These are phyloP conservation scores for Groenewaldozyma salmanticensis DNA, from an alignment of 805 yeast genomes.

Conservation along the genomic window DNA sequence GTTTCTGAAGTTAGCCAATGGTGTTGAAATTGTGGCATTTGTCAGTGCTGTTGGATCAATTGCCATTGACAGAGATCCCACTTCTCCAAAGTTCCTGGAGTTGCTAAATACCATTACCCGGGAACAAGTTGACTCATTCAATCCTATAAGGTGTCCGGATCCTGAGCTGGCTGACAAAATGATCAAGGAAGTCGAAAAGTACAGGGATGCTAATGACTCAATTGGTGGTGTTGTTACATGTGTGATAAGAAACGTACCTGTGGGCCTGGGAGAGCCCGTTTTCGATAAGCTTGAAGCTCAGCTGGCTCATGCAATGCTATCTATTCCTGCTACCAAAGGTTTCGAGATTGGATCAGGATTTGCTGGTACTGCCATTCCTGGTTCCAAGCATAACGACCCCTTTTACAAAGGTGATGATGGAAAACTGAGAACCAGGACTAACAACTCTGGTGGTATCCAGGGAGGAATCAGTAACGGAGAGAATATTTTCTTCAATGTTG, in stretches of 20 bases:
- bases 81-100: conserved; percentile 52
- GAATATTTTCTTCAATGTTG: conserved; percentile 85
- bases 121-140: conserved; percentile 76
- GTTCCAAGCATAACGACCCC: conserved; percentile 89
- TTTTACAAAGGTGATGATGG: conserved; percentile 55
- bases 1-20: conserved; percentile 61
- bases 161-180: conserved; percentile 57
- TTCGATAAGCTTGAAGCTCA: conserved; percentile 94
- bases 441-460: conserved; percentile 94
- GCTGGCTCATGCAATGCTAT: conserved; percentile 95
- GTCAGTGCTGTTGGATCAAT: conserved; percentile 86
- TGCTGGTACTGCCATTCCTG: conserved; percentile 79
- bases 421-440: conserved; percentile 74
- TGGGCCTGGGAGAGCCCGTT: conserved; percentile 96
- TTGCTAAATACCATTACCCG: conserved; percentile 71
- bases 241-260: conserved; percentile 86
- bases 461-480: conserved; percentile 98
- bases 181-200: conserved; percentile 79
- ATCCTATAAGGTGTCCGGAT: conserved; percentile 93
- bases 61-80: conserved; percentile 65
- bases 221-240: conserved; percentile 98
- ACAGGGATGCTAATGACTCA: conserved; percentile 80
- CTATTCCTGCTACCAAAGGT: conserved; percentile 96
- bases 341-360: conserved; percentile 97
- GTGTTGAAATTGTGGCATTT: conserved; percentile 92